Evolutionary conservation across 495 filamentous ascomycete genomes (phyloP).

Genomic region (Neurospora pannonica): DNA sequence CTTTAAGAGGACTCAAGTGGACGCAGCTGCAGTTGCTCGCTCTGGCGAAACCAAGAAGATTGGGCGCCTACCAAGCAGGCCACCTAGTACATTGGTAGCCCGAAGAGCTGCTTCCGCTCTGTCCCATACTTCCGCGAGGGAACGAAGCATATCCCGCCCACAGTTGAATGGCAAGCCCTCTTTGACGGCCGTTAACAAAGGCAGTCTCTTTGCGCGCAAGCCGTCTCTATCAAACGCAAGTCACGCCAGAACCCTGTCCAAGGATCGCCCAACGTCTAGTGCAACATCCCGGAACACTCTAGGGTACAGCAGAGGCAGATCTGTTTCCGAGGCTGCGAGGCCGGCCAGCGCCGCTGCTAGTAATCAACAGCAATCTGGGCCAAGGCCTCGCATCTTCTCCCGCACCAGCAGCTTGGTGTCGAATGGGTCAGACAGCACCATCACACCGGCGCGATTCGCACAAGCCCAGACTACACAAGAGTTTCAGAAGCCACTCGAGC

Average conservation of each 20-base stretch:
- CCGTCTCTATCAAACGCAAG: constrained; percentile 28
- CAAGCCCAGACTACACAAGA: constrained; percentile 19
- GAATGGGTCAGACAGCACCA: constrained; percentile 36
- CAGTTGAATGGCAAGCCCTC: neutral
- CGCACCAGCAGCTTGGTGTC: constrained; percentile 32
- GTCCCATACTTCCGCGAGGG: neutral
- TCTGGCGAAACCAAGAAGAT: constrained; percentile 13
- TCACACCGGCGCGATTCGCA: constrained; percentile 39
- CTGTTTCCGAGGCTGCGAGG: constrained; percentile 40
- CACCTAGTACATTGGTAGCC: constrained; percentile 31
- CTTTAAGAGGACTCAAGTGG: constrained; percentile 15
- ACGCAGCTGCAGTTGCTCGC: neutral
- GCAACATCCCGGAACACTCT: constrained; percentile 66
- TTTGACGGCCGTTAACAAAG: constrained; percentile 13
- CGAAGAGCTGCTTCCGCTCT: constrained; percentile 34
- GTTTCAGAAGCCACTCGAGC: constrained; percentile 25
- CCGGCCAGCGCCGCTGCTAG: constrained; percentile 9
- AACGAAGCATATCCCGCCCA: neutral
- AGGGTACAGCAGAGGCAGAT: constrained; percentile 70
- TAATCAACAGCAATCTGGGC: constrained; percentile 3
- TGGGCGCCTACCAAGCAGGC: constrained; percentile 16
- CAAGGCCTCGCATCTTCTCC: constrained; percentile 15
- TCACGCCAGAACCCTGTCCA: constrained; percentile 30
- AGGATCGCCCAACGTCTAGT: constrained; percentile 47
- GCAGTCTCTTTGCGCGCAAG: constrained; percentile 28